phyloP scores from a whole-genome alignment of 2,329 filamentous ascomycete genomes.

The Fusarium nodosum region DNA sequence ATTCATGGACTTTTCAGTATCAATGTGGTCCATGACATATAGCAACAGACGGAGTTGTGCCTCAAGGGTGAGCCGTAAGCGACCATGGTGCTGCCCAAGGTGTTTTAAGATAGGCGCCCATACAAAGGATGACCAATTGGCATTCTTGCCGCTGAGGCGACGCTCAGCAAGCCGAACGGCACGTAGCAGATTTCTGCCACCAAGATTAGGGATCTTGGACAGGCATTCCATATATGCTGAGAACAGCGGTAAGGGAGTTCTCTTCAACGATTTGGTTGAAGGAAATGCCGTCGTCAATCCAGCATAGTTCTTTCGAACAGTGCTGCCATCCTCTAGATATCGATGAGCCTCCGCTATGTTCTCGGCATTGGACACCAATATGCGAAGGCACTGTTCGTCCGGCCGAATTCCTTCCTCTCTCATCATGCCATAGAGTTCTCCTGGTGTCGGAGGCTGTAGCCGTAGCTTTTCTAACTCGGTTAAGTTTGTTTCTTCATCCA shows the following conservation, averaged over 20 bases:
- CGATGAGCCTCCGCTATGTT: conserved; percentile 61
- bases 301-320: conserved; percentile 21
- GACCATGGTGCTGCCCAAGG: conserved; percentile 50
- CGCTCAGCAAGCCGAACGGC: conserved; percentile 51
- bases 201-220: conserved; percentile 40
- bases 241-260: conserved; percentile 57
- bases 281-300: conserved; percentile 45
- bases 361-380: conserved; percentile 67
- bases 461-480: conserved; percentile 75
- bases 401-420: conserved; percentile 62
- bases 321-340: conserved; percentile 64
- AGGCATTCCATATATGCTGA: conserved; percentile 62
- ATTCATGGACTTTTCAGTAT: conserved; percentile 36
- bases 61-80: conserved; percentile 48
- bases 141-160: conserved; percentile 44
- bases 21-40: conserved; percentile 50
- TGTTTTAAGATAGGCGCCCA: conserved; percentile 55
- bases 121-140: conserved; percentile 50
- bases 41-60: conserved; percentile 52
- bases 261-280: conserved; percentile 42
- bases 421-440: conserved; percentile 73
- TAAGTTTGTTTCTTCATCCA: conserved; percentile 61
- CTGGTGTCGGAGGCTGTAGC: conserved; percentile 70
- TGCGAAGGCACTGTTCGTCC: conserved; percentile 63
- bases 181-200: conserved; percentile 50